phyloP scores from a whole-genome alignment of 2,329 filamentous ascomycete species.

The Xylaria sp. region DNA sequence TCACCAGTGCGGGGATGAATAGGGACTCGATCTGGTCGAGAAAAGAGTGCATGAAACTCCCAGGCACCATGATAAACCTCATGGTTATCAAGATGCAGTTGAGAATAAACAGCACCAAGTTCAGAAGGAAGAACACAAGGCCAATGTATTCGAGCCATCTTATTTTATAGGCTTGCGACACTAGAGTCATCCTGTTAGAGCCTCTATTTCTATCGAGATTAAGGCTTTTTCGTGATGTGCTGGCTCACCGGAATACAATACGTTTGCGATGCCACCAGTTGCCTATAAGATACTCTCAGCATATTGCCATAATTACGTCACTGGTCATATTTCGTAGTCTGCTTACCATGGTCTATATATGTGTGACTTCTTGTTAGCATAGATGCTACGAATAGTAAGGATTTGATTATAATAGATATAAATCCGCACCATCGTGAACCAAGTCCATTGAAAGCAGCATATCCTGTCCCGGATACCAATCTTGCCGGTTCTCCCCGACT shows the following conservation, averaged over 20 bases:
- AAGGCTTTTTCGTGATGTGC: neutral
- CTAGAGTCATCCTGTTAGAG: conserved; percentile 46
- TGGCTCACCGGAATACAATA: conserved; percentile 63
- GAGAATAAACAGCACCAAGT: conserved; percentile 69
- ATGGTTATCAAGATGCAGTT: conserved; percentile 73
- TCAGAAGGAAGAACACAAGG: conserved; percentile 70
- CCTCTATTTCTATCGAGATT: neutral
- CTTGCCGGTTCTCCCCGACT: conserved; percentile 42
- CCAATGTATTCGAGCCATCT: conserved; percentile 69
- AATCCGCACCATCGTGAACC: conserved; percentile 70
- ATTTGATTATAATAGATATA: neutral
- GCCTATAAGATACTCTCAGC: conserved; percentile 54
- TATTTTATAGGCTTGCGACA: conserved; percentile 61
- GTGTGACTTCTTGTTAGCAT: neutral
- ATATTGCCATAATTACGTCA: conserved; percentile 1
- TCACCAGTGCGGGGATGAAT: conserved; percentile 76
- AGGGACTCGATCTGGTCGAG: conserved; percentile 81
- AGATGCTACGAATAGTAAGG: neutral
- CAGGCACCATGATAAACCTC: conserved; percentile 76
- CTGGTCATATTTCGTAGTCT: neutral
- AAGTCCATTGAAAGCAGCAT: conserved; percentile 74
- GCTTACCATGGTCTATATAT: conserved; percentile 7
- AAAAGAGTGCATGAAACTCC: conserved; percentile 77
- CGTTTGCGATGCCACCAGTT: conserved; percentile 67
- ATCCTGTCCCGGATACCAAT: conserved; percentile 63